Evolutionary conservation across 805 yeast species (phyloP), one percentile per base, ranked within the genome.

Genomic region (Pichia manshurica): DNA sequence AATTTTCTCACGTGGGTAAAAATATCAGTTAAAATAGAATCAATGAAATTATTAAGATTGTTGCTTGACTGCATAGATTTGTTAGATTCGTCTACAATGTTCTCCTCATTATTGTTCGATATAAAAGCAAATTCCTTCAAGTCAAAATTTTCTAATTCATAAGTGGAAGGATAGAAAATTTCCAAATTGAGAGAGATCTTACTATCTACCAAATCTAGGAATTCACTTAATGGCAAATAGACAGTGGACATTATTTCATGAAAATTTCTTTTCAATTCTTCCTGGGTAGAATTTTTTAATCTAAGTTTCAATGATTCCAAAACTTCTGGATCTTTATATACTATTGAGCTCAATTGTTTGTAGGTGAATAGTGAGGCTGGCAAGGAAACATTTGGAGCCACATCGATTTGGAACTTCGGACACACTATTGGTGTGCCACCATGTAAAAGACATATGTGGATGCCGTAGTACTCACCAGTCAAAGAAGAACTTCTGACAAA

Each of bases 401-500:
- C 47, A 0, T 78, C 70, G 44, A 85, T 66, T 29, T 77, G 68
- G 77, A 84, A 77, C 29, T 70, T 67, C 1, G 95, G 95, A 52
- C 89, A 81, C 2, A 86, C 86, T 21, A 91, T 77, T 0, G 96
- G 91, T 0, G 91, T 85, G 10, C 91, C 87, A 68, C 93, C 98
- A 50, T 78, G 75, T 20, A 91, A 73, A 25, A 84, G 62, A 50
- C 87, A 84, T 2, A 91, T 81, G 49, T 77, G 78, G 17, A 87
- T 66, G 40, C 84, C 75, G 37, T 81, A 71, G 61, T 88, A 93
- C 46, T 78, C 82, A 13, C 98, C 98, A 21, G 82, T 77, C 45
- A 93, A 69, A 1, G 97, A 89, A 0, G 96, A 88, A 0, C 96
- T 89, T 0, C 97, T 90, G 15, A 91, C 95, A 60, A 87, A 80